phyloP scores from a whole-genome alignment of 768 basidiomycete species.

The Amanita jacksonii region DNA sequence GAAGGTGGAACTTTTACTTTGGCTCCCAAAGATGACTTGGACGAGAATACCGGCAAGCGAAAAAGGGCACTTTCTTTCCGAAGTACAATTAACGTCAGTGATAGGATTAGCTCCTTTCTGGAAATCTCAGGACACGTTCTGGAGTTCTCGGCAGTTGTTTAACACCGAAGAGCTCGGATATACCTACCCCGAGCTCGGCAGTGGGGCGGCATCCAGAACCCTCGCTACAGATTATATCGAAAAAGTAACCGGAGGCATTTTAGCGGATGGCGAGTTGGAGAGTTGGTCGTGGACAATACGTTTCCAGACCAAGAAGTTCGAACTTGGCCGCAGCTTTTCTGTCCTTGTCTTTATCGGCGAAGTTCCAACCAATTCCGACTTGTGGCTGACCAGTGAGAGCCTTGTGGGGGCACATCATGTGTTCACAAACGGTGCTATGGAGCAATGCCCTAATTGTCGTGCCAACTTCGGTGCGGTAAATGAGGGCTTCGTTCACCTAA shows the following conservation, averaged over 20 bases:
- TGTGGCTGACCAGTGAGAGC: slow-evolving; percentile 25
- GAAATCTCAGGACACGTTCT: slow-evolving; percentile 27
- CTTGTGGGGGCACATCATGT: slow-evolving; percentile 35
- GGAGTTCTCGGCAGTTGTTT: slow-evolving; percentile 24
- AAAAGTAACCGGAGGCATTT: too few relatives aligned
- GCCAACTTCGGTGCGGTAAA: slow-evolving; percentile 20
- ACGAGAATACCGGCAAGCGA: slow-evolving; percentile 18
- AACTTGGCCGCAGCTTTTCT: slow-evolving; percentile 30
- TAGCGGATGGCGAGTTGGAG: too few relatives aligned
- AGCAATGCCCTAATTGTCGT: slow-evolving; percentile 33
- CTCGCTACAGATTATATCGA: too few relatives aligned
- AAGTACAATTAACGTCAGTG: background rate
- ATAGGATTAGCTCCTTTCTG: slow-evolving; percentile 44
- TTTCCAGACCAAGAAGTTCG: slow-evolving; percentile 32
- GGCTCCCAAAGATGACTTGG: slow-evolving; percentile 18
- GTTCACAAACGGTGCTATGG: slow-evolving; percentile 26
- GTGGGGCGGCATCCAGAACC: too few relatives aligned
- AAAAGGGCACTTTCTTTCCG: background rate
- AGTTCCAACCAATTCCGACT: slow-evolving; percentile 25
- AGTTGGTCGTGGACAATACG: slow-evolving; percentile 40
- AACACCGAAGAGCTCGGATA: slow-evolving; percentile 29
- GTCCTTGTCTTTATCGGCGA: slow-evolving; percentile 40
- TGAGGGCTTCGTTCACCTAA: slow-evolving; percentile 40
- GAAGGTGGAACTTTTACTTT: slow-evolving; percentile 25
- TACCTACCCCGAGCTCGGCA: slow-evolving; percentile 38